These are phyloP conservation scores for Globisporangium okanoganense DNA, from an alignment of 352 stramenopile genomes.

Conservation along the genomic window DNA sequence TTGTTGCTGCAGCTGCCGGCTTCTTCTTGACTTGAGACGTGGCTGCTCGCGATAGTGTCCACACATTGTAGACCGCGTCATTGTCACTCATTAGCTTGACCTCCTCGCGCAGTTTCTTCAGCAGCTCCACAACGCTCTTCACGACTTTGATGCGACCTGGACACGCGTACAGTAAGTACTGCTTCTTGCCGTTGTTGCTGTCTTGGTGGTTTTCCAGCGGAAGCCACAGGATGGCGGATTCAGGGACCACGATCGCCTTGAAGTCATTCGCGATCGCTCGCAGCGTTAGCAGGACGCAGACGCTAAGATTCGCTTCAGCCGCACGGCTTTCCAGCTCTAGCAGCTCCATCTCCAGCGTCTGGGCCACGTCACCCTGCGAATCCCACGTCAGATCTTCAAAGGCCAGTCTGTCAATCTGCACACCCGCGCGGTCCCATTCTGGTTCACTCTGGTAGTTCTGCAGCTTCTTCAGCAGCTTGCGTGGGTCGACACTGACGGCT, in stretches of 20 bases:
- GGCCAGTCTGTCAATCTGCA: slow-evolving; percentile 17
- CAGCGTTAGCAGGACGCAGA: slow-evolving; percentile 37
- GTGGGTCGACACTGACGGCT: slow-evolving; percentile 10
- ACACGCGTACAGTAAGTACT: slow-evolving; percentile 57
- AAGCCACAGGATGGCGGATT: slow-evolving; percentile 48
- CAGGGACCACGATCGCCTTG: background rate
- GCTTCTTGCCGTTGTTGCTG: slow-evolving; percentile 15
- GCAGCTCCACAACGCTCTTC: slow-evolving; percentile 39
- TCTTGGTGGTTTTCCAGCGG: slow-evolving; percentile 6
- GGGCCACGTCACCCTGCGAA: slow-evolving; percentile 30
- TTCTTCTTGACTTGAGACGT: background rate
- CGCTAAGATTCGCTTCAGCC: slow-evolving; percentile 9
- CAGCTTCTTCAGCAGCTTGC: slow-evolving; percentile 23
- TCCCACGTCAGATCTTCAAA: slow-evolving; percentile 64
- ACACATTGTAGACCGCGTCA: slow-evolving; percentile 36
- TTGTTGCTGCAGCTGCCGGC: background rate
- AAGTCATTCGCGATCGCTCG: too few species aligned
- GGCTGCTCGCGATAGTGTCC: slow-evolving; percentile 23
- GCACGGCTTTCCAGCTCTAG: slow-evolving; percentile 45
- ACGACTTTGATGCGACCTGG: slow-evolving; percentile 67
- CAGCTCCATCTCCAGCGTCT: slow-evolving; percentile 63
- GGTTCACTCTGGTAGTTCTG: slow-evolving; percentile 1
- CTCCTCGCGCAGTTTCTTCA: slow-evolving; percentile 55
- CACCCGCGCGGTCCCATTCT: slow-evolving; percentile 5
- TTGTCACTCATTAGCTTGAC: slow-evolving; percentile 18